Evolutionary conservation across 1,139 yeast species (phyloP), one percentile per base, ranked within the genome.

Genomic region (Maudiozyma humilis): DNA sequence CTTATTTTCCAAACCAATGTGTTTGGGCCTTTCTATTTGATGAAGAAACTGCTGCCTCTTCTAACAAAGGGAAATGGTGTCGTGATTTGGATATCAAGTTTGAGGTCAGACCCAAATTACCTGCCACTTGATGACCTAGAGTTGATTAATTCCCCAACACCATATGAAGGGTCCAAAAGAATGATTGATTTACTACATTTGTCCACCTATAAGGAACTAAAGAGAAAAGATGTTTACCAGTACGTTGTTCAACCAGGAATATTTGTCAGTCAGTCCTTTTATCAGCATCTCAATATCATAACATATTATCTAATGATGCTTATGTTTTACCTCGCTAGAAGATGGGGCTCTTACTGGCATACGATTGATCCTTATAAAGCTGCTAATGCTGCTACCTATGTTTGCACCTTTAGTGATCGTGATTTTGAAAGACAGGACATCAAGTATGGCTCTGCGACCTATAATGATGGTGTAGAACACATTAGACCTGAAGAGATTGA

Each of bases 211-310:
- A 62, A 75, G 48, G 55, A 66, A 16, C 65, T 85, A 52, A 54
- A 65, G 31, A 54, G 72, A 10, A 56, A 71, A 45, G 81, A 78
- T 1, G 75, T 89, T 42, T 69, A 69, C 37, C 89, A 84, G 57
- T 85, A 83, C 64, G 69, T 89, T 40, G 79, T 84, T 7, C 96
- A 91, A 51, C 99, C 99, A 0, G 99, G 99, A n/a, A 86, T 93
- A 31, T 88, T 93, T 64, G 81, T 82, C 29, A 83, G 95, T 47
- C 82, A 82, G 50, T 81, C 94, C 2, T 85, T 84, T 56, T 79
- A 77, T 58, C 78, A 83, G 48, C 82, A 75, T 51, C 71, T 91
- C 60, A 87, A 86, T 59, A 64, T 82, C 6, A 70, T 88, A 61
- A 79, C 95, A 1, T 85, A 79, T 59, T 78, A 82, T 51, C 93